Base-by-base conservation (phyloP, 2,329 filamentous ascomycete species). In the Thelonectria rubi region DNA sequence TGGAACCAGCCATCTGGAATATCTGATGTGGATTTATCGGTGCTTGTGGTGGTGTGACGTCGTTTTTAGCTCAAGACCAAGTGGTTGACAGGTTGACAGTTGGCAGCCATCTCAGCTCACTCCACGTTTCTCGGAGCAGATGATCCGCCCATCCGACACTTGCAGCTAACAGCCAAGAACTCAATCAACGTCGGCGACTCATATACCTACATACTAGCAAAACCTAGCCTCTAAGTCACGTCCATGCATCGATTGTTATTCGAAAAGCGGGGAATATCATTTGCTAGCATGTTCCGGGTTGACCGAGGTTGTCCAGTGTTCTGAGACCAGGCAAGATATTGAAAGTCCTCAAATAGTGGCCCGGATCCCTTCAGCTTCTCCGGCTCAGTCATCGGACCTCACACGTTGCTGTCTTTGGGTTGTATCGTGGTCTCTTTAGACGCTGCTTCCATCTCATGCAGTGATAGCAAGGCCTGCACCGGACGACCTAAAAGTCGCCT, bases 371-470 rank as follows among this genome's bases (percentile, higher is more conserved):
- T 40, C 45, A 34, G 21, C 39, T 42, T 21, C 17, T 30, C 26
- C 26, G 5, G 26, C 26, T 30, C 6, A 10, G 6, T 17, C 18
- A 20, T 18, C 34, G 32, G 39, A 52, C 21, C 32, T 51, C 24
- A 61, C 17, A 50, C 47, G 10, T 11, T 47, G 18, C 47, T 56
- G 7, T 30, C 8, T 20, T 82, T 12, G 84, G 69, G 14, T 84
- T 75, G 18, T 83, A 69, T 83, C 80, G 39, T 52, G 10, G 50
- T 34, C 30, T 57, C 14, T 81, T 71, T 10, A 3, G 58, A 43
- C 17, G 56, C 59, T 18, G 37, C 45, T 26, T 67, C 62, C 56
- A 65, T 4, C 30, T 51, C 56, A 51, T 69, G 69, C 42, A 69
- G 57, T 1, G 65, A 55, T 15, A 58, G 59, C 58, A 67, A 62